Conservation (phyloP, 805 yeast species). For the Maudiozyma barnettii region DNA sequence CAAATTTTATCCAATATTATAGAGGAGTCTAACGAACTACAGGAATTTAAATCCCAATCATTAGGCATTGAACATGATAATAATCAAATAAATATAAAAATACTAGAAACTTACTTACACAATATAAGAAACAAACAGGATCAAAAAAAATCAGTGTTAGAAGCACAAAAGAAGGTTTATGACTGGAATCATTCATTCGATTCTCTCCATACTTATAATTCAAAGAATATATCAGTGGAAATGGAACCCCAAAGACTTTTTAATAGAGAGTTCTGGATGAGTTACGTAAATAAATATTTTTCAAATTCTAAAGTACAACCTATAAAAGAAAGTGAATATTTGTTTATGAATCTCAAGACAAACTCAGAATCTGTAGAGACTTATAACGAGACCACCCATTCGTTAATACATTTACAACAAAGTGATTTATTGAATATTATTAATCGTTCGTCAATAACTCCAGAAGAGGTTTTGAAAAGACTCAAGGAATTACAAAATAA, state of each 20-base stretch:
- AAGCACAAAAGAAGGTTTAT: conserved; percentile 15
- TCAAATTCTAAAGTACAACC: not conserved
- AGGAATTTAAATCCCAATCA: not conserved
- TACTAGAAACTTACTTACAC: conserved; percentile 15
- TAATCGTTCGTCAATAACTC: conserved; percentile 16
- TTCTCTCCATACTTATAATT: conserved; percentile 4
- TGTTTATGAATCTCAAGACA: conserved; percentile 11
- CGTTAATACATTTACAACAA: conserved; percentile 13
- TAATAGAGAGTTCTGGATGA: not conserved
- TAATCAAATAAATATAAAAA: conserved; percentile 8
- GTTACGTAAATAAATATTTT: not conserved
- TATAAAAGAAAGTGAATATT: not conserved
- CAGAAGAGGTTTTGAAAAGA: conserved; percentile 18
- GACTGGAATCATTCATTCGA: conserved; percentile 16
- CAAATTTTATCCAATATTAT: conserved; percentile 6
- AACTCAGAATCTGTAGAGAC: conserved; percentile 4
- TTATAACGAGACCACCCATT: conserved; percentile 7
- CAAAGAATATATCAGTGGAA: conserved; percentile 9
- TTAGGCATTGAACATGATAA: not conserved
- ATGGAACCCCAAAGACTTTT: not conserved
- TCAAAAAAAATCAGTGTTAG: conserved; percentile 13
- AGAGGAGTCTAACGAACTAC: conserved; percentile 6
- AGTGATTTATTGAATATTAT: conserved; percentile 22
- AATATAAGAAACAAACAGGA: conserved; percentile 14
- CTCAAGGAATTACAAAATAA: conserved; percentile 14